Percentiles rank a stretch among this genome's conserved stretches.
Evolutionary conservation across 2,329 filamentous ascomycete genomes (phyloP).

Genomic region (Fusarium sulawesiense): DNA sequence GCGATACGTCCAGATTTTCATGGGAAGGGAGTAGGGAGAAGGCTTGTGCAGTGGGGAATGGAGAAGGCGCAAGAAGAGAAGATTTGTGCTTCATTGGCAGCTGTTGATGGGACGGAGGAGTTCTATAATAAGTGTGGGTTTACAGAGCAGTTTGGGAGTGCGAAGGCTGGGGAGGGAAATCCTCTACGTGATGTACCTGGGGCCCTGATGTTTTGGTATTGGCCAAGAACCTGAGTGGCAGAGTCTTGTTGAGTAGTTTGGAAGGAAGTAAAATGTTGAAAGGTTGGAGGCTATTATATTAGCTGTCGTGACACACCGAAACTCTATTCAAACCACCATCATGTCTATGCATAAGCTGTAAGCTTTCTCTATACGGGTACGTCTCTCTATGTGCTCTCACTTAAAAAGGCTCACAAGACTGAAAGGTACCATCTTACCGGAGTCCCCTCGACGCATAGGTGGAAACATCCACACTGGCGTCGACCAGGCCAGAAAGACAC

Average conservation of each 20-base stretch:
- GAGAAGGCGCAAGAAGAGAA: conserved; percentile 51
- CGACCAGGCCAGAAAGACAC: background rate
- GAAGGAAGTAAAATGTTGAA: too few species aligned
- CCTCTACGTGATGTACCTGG: conserved; percentile 22
- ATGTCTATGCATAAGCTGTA: background rate
- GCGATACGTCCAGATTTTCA: conserved; percentile 55
- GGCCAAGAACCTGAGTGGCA: background rate
- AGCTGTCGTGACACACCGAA: fast-evolving
- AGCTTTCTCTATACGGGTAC: too few species aligned
- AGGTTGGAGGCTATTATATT: fast-evolving
- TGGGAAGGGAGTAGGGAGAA: conserved; percentile 50
- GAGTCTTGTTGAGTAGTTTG: background rate
- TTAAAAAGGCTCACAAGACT: background rate
- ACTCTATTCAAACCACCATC: fast-evolving
- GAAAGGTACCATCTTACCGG: conserved; percentile 3
- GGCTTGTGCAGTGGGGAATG: conserved; percentile 57
- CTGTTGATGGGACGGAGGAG: conserved; percentile 52
- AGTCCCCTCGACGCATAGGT: background rate
- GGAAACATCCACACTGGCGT: background rate
- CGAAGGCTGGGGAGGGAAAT: conserved; percentile 21
- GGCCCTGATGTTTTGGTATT: conserved; percentile 36
- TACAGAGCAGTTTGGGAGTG: conserved; percentile 30
- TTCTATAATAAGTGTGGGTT: conserved; percentile 50
- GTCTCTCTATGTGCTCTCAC: background rate
- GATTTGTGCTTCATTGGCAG: conserved; percentile 54